These are phyloP conservation scores for Acanthamoeba lenticulata DNA, from an alignment of 208 protist genomes.

Conservation along the genomic window DNA sequence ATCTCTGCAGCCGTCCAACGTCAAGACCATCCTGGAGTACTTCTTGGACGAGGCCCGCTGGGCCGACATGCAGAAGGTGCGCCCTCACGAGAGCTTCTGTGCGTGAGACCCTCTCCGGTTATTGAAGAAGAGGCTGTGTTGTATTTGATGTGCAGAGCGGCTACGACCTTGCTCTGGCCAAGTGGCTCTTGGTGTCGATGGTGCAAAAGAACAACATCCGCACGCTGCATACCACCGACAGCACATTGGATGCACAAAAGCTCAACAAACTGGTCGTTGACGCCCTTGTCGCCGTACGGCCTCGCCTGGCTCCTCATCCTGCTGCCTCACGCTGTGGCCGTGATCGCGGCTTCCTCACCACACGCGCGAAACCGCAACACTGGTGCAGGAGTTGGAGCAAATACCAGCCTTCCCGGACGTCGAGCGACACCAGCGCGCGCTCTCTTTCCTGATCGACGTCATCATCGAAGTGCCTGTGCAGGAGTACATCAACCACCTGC, in stretches of 20 bases:
- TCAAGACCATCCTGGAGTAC: constrained; percentile 66
- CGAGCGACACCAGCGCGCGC: constrained; percentile 20
- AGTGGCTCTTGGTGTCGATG: constrained; percentile 65
- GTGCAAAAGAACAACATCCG: constrained; percentile 56
- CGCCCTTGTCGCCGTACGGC: constrained; percentile 31
- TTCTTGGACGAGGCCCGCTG: constrained; percentile 49
- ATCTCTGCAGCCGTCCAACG: neutral
- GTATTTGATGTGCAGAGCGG: neutral
- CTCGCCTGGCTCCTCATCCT: neutral
- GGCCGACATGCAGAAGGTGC: constrained; percentile 7
- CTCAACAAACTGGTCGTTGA: constrained; percentile 63
- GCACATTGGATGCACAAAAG: constrained; percentile 18
- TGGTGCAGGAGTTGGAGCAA: constrained; percentile 14
- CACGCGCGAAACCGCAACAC: too few relatives aligned
- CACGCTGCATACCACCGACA: neutral
- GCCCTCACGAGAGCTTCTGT: neutral
- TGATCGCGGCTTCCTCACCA: neutral
- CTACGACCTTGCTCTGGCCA: neutral
- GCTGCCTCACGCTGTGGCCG: neutral
- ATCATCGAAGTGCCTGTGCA: constrained; percentile 36
- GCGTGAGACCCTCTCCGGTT: neutral
- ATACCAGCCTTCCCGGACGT: neutral
- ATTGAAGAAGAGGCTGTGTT: neutral
- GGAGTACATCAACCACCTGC: constrained; percentile 4
- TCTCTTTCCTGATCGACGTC: constrained; percentile 22